Conservation (phyloP, 257 asterid species). For the Mitragyna speciosa region DNA sequence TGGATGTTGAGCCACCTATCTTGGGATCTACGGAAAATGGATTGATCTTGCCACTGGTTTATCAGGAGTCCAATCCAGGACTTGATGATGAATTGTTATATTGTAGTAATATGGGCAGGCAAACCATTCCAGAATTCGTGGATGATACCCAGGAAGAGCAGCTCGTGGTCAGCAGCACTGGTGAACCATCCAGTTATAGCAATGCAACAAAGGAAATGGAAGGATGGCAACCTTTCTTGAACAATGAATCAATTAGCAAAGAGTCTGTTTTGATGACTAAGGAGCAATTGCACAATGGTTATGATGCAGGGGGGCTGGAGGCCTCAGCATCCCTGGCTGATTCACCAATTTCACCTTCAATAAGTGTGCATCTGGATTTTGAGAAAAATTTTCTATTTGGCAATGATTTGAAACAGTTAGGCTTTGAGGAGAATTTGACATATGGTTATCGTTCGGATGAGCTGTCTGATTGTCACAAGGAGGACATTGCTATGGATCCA, state of each 20-base stretch:
- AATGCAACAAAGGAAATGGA: background rate
- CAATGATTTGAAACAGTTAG: slow-evolving; percentile 27
- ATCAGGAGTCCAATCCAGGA: slow-evolving; percentile 1
- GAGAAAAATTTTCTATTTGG: slow-evolving; percentile 19
- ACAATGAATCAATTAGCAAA: background rate
- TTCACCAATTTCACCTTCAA: slow-evolving; percentile 18
- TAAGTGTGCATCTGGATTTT: slow-evolving; percentile 13
- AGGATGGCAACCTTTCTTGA: slow-evolving; percentile 9
- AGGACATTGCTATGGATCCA: background rate
- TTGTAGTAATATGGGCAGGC: background rate
- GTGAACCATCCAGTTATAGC: background rate
- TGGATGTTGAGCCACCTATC: background rate
- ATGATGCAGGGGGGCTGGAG: background rate
- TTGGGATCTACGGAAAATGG: background rate
- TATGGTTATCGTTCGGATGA: background rate
- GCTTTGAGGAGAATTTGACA: slow-evolving; percentile 20
- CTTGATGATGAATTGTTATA: slow-evolving; percentile 16
- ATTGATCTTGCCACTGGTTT: background rate
- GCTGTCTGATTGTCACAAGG: background rate
- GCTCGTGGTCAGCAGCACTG: background rate
- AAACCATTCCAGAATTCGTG: background rate
- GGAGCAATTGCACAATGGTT: background rate
- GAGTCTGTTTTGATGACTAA: background rate
- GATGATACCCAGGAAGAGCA: background rate
- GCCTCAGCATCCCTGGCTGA: background rate